These are phyloP conservation scores for Trichoderma erinaceum DNA, from an alignment of 495 filamentous ascomycete genomes.

Conservation along the genomic window DNA sequence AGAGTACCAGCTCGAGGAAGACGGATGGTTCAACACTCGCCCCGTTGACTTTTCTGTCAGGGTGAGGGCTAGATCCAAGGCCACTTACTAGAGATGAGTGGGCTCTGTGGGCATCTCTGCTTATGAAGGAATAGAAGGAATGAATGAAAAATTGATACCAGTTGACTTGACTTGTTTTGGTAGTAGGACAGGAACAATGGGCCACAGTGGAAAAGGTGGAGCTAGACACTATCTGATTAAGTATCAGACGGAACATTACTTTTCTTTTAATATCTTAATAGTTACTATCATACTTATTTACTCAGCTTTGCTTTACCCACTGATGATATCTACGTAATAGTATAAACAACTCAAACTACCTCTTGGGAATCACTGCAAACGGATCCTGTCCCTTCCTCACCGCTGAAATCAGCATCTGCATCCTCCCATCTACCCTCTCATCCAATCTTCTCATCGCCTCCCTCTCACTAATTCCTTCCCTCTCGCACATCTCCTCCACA, in stretches of 20 bases:
- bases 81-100: too few species aligned
- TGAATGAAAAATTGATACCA: not conserved
- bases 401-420: not conserved
- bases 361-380: not conserved
- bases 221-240: not conserved
- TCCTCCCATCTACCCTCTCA: not conserved
- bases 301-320: not conserved
- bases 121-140: too few species aligned
- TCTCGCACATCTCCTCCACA: not conserved
- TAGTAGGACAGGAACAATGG: not conserved
- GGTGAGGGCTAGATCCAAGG: conserved; percentile 31
- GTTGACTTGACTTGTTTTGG: not conserved
- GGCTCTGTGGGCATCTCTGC: too few species aligned
- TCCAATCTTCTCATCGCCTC: not conserved
- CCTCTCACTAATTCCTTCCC: not conserved
- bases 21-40: conserved; percentile 44
- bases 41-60: conserved; percentile 35
- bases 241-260: not conserved
- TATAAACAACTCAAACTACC: not conserved
- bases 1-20: conserved; percentile 47
- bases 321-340: too few species aligned
- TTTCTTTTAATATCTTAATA: not conserved
- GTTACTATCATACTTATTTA: not conserved
- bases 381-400: conserved; percentile 1
- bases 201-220: not conserved